Evolutionary conservation across 495 filamentous ascomycete genomes (phyloP), one percentile per base, ranked within the genome.

Genomic region (Ramalina peruviana): DNA sequence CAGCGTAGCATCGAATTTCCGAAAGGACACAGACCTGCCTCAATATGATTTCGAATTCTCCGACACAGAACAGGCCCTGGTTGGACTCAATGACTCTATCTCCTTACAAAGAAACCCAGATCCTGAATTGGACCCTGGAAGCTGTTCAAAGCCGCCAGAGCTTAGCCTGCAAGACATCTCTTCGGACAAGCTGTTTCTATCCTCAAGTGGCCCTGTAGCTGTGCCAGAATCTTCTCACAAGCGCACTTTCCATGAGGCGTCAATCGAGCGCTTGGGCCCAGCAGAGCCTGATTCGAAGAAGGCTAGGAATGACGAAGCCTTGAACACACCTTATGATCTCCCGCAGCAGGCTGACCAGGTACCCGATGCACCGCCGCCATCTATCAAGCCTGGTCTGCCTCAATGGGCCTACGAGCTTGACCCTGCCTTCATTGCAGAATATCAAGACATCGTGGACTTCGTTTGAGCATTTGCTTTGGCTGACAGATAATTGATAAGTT

Each of bases 371-470:
- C 1, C 6, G 23, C 37, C 21, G 5, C 20, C 57, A 3, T n/a
- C 10, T 4, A 52, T 55, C 36, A 46, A 56, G 36, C 42, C 41
- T 7, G 46, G 54, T 17, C 62, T 70, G 42, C 72, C 72, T 13
- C 61, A 53, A 3, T 76, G 72, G 73, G 58, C 72, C 11, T 59
- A 67, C 23, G 67, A 71, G 15, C 67, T 74, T 46, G 70, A 76
- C 40, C 51, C 65, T 6, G 72, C 68, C 13, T 47, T 76, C 36
- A 61, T 76, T 43, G 58, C 73, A 33, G 60, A 66, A 37, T 67
- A 72, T 40, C 66, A 72, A 50, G 71, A 68, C 9, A 64, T 58
- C 54, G 71, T 74, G 20, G 71, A 71, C 10, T 75, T 78, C 60
- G 62, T 78, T 56, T 53, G 59, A 49, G 54, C 52, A 17, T 55